Evolutionary conservation across 441 rosid species (phyloP).

Genomic region (Euphorbia corollata): DNA sequence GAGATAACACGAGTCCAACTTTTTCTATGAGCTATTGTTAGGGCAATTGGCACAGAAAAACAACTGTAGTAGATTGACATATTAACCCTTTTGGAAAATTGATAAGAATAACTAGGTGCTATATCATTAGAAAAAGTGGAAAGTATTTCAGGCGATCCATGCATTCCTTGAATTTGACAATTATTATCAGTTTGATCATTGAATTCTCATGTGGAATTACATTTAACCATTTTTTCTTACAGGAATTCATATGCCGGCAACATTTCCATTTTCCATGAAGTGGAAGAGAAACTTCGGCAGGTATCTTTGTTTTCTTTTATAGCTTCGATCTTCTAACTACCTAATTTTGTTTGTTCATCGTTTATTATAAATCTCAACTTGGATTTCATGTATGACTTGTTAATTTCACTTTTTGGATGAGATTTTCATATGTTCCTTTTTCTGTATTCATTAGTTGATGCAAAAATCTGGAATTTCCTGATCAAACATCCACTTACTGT

Average conservation of each 20-base stretch:
- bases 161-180: not conserved
- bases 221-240: conserved; percentile 20
- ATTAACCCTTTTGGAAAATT: too few species aligned
- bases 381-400: conserved; percentile 1
- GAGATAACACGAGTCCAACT: too few species aligned
- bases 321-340: not conserved
- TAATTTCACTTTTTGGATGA: not conserved
- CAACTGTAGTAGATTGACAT: too few species aligned
- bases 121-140: too few species aligned
- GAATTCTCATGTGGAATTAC: not conserved
- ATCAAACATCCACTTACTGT: too few species aligned
- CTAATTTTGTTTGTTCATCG: not conserved
- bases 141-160: too few species aligned
- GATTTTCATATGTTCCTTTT: not conserved
- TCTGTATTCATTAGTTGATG: too few species aligned
- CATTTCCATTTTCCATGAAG: conserved; percentile 55
- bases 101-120: too few species aligned
- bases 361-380: not conserved
- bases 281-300: conserved; percentile 72
- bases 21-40: too few species aligned
- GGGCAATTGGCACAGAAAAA: too few species aligned
- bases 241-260: conserved; percentile 90
- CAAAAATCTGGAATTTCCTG: too few species aligned
- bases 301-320: conserved; percentile 26
- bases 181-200: not conserved